Evolutionary conservation across 2,329 filamentous ascomycete species (phyloP), one percentile per base, ranked within the genome.

Genomic region (Fusarium humuli): DNA sequence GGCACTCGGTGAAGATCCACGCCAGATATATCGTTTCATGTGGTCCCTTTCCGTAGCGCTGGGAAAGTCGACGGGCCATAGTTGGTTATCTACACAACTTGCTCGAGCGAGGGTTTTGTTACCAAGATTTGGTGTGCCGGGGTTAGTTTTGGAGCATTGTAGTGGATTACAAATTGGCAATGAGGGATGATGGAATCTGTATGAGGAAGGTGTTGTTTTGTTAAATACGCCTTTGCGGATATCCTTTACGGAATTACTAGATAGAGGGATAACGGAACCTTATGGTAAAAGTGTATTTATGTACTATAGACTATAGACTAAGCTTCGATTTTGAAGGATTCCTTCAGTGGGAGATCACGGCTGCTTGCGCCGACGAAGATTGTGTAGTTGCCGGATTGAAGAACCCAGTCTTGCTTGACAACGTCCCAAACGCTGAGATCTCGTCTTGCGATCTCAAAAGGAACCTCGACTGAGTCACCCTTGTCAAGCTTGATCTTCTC

Each of bases 351-450:
- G 3, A 72, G 57, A 27, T 85, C 80, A 18, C 83, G 77, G 69
- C 84, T 86, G 46, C 84, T 86, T 10, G 80, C 79, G 5, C 84
- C 85, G 0, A 86, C 77, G 55, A 79, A 82, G 1, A 86, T 62
- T 1, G 58, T 72, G 59, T 86, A 86, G 49, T 77, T 76, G 0
- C 84, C 84, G 4, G 73, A 63, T 55, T 83, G 81, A 13, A 88
- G 61, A 13, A 81, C 79, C 90, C 90, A 92, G 62, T 85, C 81
- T 79, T 91, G 88, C 14, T 79, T 79, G 0, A 77, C 79, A 6
- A 87, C 85, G 73, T 92, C 87, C 90, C 90, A 92, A 4, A 88
- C 83, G 65, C 88, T 90, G 57, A 92, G 73, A 73, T 92, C 90
- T 49, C 89, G 85, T 56, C 86, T 82, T 9, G 84, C 88, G 41